A percentile compares a stretch with the other conserved stretches of the same genome.
These are phyloP conservation scores for Phytophthora tentaculata DNA, from an alignment of 352 stramenopile species.

Conservation along the genomic window DNA sequence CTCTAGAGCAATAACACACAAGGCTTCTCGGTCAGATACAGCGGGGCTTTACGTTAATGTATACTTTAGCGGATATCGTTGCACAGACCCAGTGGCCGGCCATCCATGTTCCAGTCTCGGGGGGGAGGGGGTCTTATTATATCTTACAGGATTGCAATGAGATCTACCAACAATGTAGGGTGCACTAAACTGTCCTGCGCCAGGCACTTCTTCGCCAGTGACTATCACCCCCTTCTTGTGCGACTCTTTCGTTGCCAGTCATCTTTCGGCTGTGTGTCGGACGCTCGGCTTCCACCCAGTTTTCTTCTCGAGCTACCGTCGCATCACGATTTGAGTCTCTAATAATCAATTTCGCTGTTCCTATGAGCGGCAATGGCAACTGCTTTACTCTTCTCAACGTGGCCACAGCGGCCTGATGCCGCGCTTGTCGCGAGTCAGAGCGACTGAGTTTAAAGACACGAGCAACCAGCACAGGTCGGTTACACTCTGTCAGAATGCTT, in stretches of 20 bases:
- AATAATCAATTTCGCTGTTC: constrained; percentile 12
- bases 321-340: constrained; percentile 19
- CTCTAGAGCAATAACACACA: no score
- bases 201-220: no score
- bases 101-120: no score
- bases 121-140: no score
- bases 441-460: neutral
- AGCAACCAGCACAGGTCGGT: neutral
- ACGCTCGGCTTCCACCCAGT: neutral
- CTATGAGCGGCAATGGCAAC: constrained; percentile 2
- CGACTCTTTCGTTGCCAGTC: neutral
- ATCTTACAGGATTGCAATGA: no score
- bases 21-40: no score
- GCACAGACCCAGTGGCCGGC: no score
- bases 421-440: constrained; percentile 1
- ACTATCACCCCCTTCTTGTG: neutral
- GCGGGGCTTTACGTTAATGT: no score
- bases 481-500: neutral
- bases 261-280: constrained; percentile 6
- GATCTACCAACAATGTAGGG: no score
- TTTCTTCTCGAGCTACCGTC: constrained; percentile 12
- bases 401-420: neutral
- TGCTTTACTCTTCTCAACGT: constrained; percentile 5
- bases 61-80: no score
- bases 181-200: neutral